A percentile compares a stretch with the other conserved stretches of the same genome.
These are phyloP conservation scores for Termitomyces sp. DNA, from an alignment of 1,284 basidiomycete species.

Conservation along the genomic window DNA sequence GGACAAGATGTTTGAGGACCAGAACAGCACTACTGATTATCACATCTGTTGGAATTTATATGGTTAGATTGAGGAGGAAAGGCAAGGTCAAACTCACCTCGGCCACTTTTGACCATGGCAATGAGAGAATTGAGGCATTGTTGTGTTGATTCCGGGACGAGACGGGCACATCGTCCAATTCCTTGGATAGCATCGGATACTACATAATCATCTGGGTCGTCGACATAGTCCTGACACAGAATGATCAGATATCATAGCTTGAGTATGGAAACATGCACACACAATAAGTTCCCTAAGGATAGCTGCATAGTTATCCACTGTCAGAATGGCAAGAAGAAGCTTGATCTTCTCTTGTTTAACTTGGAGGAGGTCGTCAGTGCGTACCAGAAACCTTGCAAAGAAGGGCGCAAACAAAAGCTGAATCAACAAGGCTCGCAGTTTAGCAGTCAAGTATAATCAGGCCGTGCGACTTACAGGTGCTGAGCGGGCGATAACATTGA, in stretches of 20 bases:
- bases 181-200: conserved; percentile 71
- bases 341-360: conserved; percentile 74
- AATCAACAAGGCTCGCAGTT: neutral
- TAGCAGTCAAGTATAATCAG: conserved; percentile 5
- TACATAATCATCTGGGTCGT: conserved; percentile 66
- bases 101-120: conserved; percentile 68
- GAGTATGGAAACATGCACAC: conserved; percentile 22
- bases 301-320: conserved; percentile 59
- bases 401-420: conserved; percentile 59
- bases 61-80: neutral
- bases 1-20: conserved; percentile 80
- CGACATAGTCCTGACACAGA: conserved; percentile 61
- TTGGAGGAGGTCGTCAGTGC: conserved; percentile 56
- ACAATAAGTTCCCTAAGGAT: conserved; percentile 82
- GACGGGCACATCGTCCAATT: conserved; percentile 70
- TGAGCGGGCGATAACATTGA: conserved; percentile 57
- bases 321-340: conserved; percentile 62
- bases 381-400: conserved; percentile 65
- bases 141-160: conserved; percentile 61
- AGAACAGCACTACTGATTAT: conserved; percentile 77
- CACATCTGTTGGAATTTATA: conserved; percentile 38
- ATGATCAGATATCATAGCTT: conserved; percentile 1
- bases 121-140: conserved; percentile 75
- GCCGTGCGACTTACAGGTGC: conserved; percentile 47
- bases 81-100: conserved; percentile 45